phyloP scores from a whole-genome alignment of 192 early-diverging fungal genomes.

The Podila minutissima region DNA sequence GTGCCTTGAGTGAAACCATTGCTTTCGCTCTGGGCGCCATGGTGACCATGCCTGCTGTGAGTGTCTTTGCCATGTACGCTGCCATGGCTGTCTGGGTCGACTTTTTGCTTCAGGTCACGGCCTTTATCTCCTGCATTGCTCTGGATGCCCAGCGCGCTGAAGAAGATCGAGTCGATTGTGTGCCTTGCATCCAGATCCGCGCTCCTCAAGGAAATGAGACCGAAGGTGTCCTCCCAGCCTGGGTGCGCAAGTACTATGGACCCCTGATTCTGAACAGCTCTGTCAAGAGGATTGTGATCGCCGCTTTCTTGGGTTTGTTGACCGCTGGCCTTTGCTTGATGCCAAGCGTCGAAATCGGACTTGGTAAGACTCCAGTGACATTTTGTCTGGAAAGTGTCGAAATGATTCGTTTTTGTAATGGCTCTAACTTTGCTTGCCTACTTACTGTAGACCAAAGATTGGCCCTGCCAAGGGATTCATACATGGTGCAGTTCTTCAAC shows the following conservation, averaged over 20 bases:
- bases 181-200: conserved; percentile 60
- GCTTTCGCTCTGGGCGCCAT: conserved; percentile 70
- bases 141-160: conserved; percentile 67
- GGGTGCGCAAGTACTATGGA: conserved; percentile 62
- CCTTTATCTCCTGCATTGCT: conserved; percentile 66
- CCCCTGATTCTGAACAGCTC: conserved; percentile 60
- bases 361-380: conserved; percentile 35
- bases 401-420: background rate
- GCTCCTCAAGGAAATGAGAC: conserved; percentile 56
- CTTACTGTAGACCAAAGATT: conserved; percentile 60
- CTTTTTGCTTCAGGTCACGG: conserved; percentile 72
- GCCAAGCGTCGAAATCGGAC: conserved; percentile 63
- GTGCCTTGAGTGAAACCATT: conserved; percentile 68
- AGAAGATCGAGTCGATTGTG: conserved; percentile 60
- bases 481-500: conserved; percentile 72
- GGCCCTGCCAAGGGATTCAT: conserved; percentile 70
- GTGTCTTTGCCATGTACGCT: conserved; percentile 73
- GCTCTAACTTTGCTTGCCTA: background rate
- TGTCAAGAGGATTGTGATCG: conserved; percentile 54
- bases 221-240: conserved; percentile 58
- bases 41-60: conserved; percentile 77
- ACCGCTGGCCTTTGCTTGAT: conserved; percentile 53
- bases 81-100: conserved; percentile 70
- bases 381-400: background rate
- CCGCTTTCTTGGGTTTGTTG: conserved; percentile 63